Conservation (phyloP, 176 grass and related monocot genomes). For the Olyra latifolia region DNA sequence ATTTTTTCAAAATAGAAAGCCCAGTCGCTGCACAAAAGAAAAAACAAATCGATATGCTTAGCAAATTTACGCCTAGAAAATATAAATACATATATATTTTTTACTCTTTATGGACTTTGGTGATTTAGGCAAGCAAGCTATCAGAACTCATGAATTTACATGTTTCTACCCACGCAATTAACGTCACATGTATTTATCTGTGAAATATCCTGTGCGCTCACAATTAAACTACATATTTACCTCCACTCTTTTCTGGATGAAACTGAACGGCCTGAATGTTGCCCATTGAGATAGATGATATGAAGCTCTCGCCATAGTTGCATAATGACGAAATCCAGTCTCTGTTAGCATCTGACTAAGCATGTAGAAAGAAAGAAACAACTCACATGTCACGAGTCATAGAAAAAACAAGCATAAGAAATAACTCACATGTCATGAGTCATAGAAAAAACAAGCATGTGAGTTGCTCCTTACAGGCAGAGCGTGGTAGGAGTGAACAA, state of each 20-base stretch:
- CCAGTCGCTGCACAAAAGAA: conserved; percentile 64
- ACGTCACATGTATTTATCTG: neutral
- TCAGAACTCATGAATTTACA: neutral
- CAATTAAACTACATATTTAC: conserved; percentile 42
- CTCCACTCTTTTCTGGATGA: conserved; percentile 98
- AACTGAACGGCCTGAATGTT: conserved; percentile 95
- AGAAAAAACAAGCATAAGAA: conserved; percentile 9
- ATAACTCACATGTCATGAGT: conserved; percentile 34
- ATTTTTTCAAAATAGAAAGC: conserved; percentile 78
- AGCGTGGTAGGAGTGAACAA: conserved; percentile 93
- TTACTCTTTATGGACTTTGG: neutral
- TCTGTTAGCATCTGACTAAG: conserved; percentile 84
- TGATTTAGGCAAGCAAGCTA: conserved; percentile 14
- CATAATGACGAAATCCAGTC: conserved; percentile 91
- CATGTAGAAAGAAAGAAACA: conserved; percentile 36
- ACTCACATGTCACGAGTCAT: conserved; percentile 39
- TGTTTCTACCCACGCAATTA: neutral
- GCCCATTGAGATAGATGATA: conserved; percentile 92
- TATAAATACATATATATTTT: neutral
- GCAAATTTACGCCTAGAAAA: neutral
- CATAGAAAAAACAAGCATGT: conserved; percentile 15
- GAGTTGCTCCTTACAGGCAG: conserved; percentile 54
- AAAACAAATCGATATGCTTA: neutral
- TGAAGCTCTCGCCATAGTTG: conserved; percentile 77
- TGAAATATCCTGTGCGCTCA: neutral